phyloP scores from a whole-genome alignment of 2,329 filamentous ascomycete species.

The Paraphaeosphaeria minitans region DNA sequence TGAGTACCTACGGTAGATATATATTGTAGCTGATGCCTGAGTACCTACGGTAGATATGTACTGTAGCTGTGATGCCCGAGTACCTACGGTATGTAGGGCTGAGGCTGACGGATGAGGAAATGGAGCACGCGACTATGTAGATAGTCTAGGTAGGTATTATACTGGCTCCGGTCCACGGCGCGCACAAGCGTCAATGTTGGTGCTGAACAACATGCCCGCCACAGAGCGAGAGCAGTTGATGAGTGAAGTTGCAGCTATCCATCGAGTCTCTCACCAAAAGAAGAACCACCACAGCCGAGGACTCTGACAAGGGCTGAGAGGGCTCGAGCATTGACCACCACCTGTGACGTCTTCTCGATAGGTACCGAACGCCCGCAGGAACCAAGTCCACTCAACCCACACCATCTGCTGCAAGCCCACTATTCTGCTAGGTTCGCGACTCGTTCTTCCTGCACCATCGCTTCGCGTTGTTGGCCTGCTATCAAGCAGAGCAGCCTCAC shows the following conservation, averaged over 20 bases:
- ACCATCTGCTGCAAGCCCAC: not conserved
- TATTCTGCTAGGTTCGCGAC: not conserved
- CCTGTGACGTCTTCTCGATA: not conserved
- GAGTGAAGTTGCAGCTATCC: not conserved
- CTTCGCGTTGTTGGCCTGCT: not conserved
- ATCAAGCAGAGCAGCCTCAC: not conserved
- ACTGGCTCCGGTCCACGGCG: not conserved
- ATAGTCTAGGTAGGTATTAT: too few relatives aligned
- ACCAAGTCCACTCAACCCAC: not conserved
- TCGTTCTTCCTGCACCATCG: not conserved
- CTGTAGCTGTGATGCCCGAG: too few relatives aligned
- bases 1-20: too few relatives aligned
- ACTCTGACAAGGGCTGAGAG: not conserved
- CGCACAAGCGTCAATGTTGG: not conserved
- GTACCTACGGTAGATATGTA: constrained; percentile 39
- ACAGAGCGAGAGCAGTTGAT: not conserved
- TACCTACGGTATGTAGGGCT: too few relatives aligned
- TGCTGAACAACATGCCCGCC: not conserved
- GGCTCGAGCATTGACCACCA: not conserved
- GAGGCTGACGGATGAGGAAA: not conserved
- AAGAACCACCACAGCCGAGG: not conserved
- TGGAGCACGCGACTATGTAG: constrained; percentile 5
- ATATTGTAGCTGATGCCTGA: constrained; percentile 34
- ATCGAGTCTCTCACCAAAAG: not conserved
- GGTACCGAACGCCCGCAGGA: not conserved